phyloP scores from a whole-genome alignment of 2,329 filamentous ascomycete genomes.

The Venturia effusa region DNA sequence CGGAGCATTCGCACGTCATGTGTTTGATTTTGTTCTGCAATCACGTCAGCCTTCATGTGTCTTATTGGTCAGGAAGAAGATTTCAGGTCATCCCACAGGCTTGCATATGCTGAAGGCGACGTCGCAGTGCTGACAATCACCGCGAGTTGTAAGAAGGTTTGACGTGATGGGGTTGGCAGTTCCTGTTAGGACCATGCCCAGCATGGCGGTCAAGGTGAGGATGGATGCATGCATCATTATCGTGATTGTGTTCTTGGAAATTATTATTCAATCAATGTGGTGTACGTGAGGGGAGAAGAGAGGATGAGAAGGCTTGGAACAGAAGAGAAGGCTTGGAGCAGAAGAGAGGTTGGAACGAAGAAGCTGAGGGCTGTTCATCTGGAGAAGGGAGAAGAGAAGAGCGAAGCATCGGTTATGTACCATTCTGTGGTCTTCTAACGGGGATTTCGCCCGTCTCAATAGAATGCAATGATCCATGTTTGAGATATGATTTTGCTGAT shows the following conservation, averaged over 20 bases:
- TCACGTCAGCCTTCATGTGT: neutral
- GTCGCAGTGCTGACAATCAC: neutral
- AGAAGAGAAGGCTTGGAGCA: neutral
- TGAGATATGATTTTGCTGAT: neutral
- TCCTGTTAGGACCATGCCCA: neutral
- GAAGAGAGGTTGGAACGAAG: neutral
- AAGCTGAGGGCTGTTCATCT: neutral
- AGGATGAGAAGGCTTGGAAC: neutral
- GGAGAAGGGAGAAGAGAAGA: neutral
- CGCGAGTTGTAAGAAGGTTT: neutral
- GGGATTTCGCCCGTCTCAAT: neutral
- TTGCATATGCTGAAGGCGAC: neutral
- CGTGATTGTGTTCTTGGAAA: neutral
- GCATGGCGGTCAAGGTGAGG: neutral
- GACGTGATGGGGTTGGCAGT: neutral
- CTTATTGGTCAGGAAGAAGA: neutral
- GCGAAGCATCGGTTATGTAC: neutral
- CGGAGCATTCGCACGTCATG: neutral
- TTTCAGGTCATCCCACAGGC: neutral
- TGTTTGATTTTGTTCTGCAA: neutral
- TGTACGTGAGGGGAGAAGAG: neutral
- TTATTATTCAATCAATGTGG: neutral
- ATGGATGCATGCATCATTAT: neutral
- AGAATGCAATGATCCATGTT: neutral
- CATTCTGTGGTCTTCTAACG: neutral